Evolutionary conservation across 208 protist species (phyloP), one percentile per base, ranked within the genome.

Genomic region (Acanthamoeba healyi): DNA sequence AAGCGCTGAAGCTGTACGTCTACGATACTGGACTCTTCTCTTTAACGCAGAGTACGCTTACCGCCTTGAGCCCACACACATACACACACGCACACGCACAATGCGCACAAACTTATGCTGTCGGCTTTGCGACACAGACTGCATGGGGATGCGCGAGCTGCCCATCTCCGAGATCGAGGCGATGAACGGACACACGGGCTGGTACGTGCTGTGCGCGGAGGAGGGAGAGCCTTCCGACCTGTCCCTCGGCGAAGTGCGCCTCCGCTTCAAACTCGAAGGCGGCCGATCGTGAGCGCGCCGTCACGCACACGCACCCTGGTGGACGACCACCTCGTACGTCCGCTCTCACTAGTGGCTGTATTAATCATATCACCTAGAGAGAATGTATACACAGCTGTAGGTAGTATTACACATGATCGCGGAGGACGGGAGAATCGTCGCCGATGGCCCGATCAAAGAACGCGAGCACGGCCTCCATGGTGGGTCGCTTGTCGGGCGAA

Each of bases 221-320:
- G 77, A 86, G 77, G 77, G 77, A 86, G 77, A 86, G 77, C 77
- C 77, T 58, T 86, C 77, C 44, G 77, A 86, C 44, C 44, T 86
- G 44, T 29, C 77, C 7, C 44, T 86, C 29, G 77, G 77, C 77
- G 77, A 86, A 86, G 77, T 86, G 77, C 44, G 77, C 38, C 77
- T 86, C 34, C 44, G 36, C 42, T 86, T 86, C 34, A 22, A 49
- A 1, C 40, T 86, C 17, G 42, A 86, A 26, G 42, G 58, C 36
- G 38, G 61, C 7, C 19, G 61, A 26, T 24, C 61, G n/a, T 70
- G n/a, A n/a, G n/a, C n/a, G n/a, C 61, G 29, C 5, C 61, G 49
- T 15, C 49, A 54, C 49, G 6, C 49, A 54, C 6, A 54, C 49
- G 10, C 15, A 54, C 6, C 10, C 49, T 54, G 49, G 49, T 54